A percentile compares a stretch with the other conserved stretches of the same genome.
These are phyloP conservation scores for Colletotrichum limetticola DNA, from an alignment of 2,329 filamentous ascomycete genomes.

Conservation along the genomic window DNA sequence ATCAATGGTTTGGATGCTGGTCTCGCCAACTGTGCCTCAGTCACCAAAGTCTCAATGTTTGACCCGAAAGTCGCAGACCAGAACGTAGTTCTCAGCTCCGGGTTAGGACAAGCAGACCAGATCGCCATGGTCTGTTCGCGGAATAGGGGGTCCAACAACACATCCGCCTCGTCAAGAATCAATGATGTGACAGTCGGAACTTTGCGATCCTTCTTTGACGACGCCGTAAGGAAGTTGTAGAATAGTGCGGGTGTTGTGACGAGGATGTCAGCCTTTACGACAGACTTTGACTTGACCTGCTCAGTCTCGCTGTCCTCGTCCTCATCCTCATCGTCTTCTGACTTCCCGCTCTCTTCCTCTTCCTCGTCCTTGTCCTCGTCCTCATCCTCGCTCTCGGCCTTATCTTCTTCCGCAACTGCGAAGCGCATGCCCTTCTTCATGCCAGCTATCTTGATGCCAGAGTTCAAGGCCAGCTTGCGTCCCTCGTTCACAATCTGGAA, in stretches of 20 bases:
- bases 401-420: constrained; percentile 45
- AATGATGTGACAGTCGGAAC: constrained; percentile 78
- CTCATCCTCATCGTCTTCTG: constrained; percentile 45
- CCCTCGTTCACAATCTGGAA: constrained; percentile 87
- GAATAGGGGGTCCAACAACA: constrained; percentile 91
- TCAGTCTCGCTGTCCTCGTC: constrained; percentile 43
- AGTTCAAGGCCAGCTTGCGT: constrained; percentile 80
- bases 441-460: constrained; percentile 80
- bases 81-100: constrained; percentile 78
- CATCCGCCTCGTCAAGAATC: constrained; percentile 93
- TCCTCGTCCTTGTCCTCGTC: constrained; percentile 49
- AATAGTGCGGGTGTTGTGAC: constrained; percentile 85
- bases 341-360: constrained; percentile 48
- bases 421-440: constrained; percentile 86
- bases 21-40: constrained; percentile 71
- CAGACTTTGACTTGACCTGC: constrained; percentile 48
- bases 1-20: constrained; percentile 63
- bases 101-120: constrained; percentile 81
- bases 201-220: constrained; percentile 56
- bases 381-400: constrained; percentile 35
- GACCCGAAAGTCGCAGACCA: constrained; percentile 99
- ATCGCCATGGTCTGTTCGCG: constrained; percentile 86
- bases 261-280: constrained; percentile 81
- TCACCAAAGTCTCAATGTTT: constrained; percentile 83
- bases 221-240: constrained; percentile 69